phyloP scores from a whole-genome alignment of 768 basidiomycete species.

The Cubamyces sp. region DNA sequence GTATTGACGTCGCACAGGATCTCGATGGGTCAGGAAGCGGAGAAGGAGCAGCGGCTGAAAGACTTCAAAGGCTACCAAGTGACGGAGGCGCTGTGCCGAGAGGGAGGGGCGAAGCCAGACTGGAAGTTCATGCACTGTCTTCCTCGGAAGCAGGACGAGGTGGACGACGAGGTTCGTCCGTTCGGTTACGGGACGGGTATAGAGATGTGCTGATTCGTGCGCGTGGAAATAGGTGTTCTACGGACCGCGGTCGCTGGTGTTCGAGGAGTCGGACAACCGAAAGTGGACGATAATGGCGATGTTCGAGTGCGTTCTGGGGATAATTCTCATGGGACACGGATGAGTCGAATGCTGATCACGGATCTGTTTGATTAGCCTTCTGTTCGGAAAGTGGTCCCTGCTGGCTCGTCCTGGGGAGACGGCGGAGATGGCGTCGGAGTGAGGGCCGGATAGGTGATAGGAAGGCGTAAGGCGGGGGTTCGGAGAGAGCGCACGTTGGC shows the following conservation, averaged over 20 bases:
- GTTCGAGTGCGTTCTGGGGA: constrained; percentile 69
- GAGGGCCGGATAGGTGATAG: background rate
- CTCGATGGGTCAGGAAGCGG: constrained; percentile 98
- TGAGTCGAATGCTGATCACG: constrained; percentile 6
- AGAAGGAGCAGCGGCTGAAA: constrained; percentile 81
- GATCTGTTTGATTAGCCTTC: constrained; percentile 37
- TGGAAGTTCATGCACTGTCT: constrained; percentile 98
- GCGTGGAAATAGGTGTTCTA: constrained; percentile 75
- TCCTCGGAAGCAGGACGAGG: constrained; percentile 90
- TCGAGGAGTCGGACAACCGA: constrained; percentile 94
- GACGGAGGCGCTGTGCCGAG: constrained; percentile 81
- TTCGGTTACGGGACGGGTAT: background rate
- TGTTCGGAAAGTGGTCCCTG: constrained; percentile 41
- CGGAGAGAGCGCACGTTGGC: background rate
- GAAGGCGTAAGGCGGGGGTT: background rate
- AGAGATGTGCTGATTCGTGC: constrained; percentile 9
- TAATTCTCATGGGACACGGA: constrained; percentile 4
- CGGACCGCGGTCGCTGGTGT: constrained; percentile 87
- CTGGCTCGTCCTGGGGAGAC: background rate
- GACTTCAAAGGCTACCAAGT: constrained; percentile 95
- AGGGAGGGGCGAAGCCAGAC: constrained; percentile 79
- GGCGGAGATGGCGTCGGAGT: constrained; percentile 4
- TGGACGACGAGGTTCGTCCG: constrained; percentile 82
- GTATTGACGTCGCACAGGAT: constrained; percentile 60
- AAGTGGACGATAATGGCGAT: constrained; percentile 96